These are phyloP conservation scores for Trebouxia sp. DNA, from an alignment of 139 green algal genomes.

Conservation along the genomic window DNA sequence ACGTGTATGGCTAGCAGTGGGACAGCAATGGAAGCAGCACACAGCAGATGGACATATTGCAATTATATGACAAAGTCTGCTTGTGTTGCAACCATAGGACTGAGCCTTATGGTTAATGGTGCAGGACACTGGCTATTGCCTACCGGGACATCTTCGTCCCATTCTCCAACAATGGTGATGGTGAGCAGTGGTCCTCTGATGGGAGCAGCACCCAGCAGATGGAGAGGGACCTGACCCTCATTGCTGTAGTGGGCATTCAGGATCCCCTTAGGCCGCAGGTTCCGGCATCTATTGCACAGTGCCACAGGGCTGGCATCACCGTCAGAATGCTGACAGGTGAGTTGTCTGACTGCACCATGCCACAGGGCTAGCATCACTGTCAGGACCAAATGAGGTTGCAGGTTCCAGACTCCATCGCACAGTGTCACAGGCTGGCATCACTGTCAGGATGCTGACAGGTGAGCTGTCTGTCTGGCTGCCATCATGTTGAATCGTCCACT, in stretches of 20 bases:
- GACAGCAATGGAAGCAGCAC: not conserved
- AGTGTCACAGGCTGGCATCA: not conserved
- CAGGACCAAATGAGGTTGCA: too few relatives aligned
- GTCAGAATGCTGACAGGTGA: slow-evolving; percentile 95
- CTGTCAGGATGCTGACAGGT: not conserved
- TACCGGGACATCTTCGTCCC: slow-evolving; percentile 65
- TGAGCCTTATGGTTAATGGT: not conserved
- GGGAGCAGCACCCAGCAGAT: slow-evolving; percentile 12
- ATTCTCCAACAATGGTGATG: not conserved
- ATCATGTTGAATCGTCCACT: too few relatives aligned
- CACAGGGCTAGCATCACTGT: too few relatives aligned
- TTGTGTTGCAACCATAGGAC: not conserved
- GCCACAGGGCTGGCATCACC: slow-evolving; percentile 82
- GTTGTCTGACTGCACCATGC: not conserved
- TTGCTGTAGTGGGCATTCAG: slow-evolving; percentile 72
- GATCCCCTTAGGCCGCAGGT: slow-evolving; percentile 85
- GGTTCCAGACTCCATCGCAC: too few relatives aligned
- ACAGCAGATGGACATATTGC: slow-evolving; percentile 39
- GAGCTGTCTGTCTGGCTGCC: not conserved
- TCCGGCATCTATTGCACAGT: slow-evolving; percentile 73
- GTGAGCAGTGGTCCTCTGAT: not conserved
- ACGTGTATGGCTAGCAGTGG: not conserved
- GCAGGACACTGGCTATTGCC: slow-evolving; percentile 74
- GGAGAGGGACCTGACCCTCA: slow-evolving; percentile 51
- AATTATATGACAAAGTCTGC: too few relatives aligned